A percentile compares a stretch with the other conserved stretches of the same genome.
These are phyloP conservation scores for Calonectria naviculata DNA, from an alignment of 2,329 filamentous ascomycete genomes.

Conservation along the genomic window DNA sequence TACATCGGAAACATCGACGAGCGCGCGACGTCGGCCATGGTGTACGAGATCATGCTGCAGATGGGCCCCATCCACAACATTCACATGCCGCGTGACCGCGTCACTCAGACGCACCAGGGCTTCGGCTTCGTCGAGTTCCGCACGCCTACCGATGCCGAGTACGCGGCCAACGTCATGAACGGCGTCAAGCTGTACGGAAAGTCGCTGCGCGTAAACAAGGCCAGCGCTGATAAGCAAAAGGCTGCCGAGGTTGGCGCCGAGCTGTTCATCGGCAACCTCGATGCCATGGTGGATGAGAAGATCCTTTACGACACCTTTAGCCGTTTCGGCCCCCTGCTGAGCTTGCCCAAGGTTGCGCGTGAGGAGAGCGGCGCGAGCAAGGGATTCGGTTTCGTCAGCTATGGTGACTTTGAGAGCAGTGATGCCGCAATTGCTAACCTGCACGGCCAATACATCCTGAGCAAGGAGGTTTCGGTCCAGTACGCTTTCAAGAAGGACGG, in stretches of 20 bases:
- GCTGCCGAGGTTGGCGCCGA: conserved; percentile 94
- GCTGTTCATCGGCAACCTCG: conserved; percentile 95
- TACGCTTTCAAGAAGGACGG: conserved; percentile 99
- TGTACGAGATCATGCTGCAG: conserved; percentile 99
- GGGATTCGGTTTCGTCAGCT: conserved; percentile 96
- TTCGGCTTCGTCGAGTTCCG: conserved; percentile 99
- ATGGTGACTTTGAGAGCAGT: conserved; percentile 91
- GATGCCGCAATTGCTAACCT: conserved; percentile 93
- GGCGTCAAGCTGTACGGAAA: conserved; percentile 93
- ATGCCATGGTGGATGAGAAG: conserved; percentile 95
- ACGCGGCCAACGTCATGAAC: conserved; percentile 97
- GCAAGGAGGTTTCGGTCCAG: conserved; percentile 95
- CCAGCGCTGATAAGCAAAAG: conserved; percentile 91
- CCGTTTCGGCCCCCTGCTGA: conserved; percentile 87
- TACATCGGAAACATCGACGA: conserved; percentile 99
- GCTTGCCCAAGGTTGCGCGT: conserved; percentile 89
- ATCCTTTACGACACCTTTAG: conserved; percentile 94
- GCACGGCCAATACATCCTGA: conserved; percentile 96
- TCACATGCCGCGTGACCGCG: conserved; percentile 97
- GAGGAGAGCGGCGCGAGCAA: conserved; percentile 91
- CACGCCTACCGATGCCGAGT: conserved; percentile 94
- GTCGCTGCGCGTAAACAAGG: conserved; percentile 96
- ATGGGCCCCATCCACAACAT: conserved; percentile 98
- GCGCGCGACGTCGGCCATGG: conserved; percentile 87
- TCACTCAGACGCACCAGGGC: conserved; percentile 95